Evolutionary conservation across 352 stramenopile genomes (phyloP), one percentile per base, ranked within the genome.

Genomic region (Hyaloperonospora arabidopsidis): DNA sequence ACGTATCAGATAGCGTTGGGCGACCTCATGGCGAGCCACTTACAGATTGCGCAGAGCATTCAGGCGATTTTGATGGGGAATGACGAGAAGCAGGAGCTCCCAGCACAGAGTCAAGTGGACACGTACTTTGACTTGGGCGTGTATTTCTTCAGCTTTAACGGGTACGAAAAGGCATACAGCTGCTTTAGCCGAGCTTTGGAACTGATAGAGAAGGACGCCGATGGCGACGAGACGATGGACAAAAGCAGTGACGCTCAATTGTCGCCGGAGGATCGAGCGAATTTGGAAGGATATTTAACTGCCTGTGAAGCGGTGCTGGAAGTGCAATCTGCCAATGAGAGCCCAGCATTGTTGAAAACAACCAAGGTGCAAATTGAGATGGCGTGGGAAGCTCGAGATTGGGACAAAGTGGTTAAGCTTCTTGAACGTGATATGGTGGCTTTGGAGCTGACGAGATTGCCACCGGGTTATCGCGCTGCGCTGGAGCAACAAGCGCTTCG

Each of bases 91-190:
- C 63, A 76, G 17, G 57, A 63, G 32, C 61, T 89, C 1, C 35
- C 66, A 8, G 34, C 54, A 13, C 70, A 79, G 46, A 65, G 63
- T 1, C 77, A 86, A 45, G 57, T 85, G 40, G 74, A 87, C 11
- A 76, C 79, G 10, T 86, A 76, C 57, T 79, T 72, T 49, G 80
- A 90, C 49, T 61, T 90, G 1, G 78, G 72, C 0, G 47, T 79
- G 23, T 90, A 88, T 36, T 90, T 84, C 49, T 90, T 90, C 62
- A 86, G 66, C 63, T 87, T 90, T 45, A 76, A 71, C 28, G 72
- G 72, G 2, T 88, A 81, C 40, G 78, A 87, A 44, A 86, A 86
- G 41, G 80, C 80, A 5, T 87, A 87, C 49, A 76, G 76, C 50
- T 88, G 74, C 59, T 88, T 90, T 45, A 84, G 70, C 43, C 73